Evolutionary conservation across 2,329 filamentous ascomycete species (phyloP), one percentile per base, ranked within the genome.

Genomic region (Setomelanomma holmii): DNA sequence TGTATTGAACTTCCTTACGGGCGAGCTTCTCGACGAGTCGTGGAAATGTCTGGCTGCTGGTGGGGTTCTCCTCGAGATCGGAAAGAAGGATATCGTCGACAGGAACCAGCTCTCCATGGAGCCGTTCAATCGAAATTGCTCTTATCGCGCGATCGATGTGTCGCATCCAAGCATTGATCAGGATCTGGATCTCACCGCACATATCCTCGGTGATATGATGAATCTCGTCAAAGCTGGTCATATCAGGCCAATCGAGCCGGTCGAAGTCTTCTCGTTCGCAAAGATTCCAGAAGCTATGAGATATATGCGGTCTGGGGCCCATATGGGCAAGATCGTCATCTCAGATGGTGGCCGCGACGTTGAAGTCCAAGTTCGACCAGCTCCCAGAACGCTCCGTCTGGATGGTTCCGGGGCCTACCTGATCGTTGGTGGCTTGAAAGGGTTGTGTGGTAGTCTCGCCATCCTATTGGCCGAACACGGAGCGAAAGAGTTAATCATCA

Each of bases 11-110:
- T 67, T 64, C 6, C 51, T 73, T 4, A 43, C 57, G 5, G 69
- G 68, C 16, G 66, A 73, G 7, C 36, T 61, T 5, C 49, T 73
- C 2, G 42, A 59, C 16, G 74, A 73, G 1, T 78, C 74, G 0
- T 83, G 77, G 78, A 55, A 71, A 7, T 79, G 77, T 36, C 66
- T 83, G 1, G 79, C 79, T 1, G 49, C 59, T 21, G 45, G 38
- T 33, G 63, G 63, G 4, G 55, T 19, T 7, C 50, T 63, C 49
- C 42, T 66, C 12, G 63, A 66, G 51, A 46, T 66, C 21, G 63
- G 63, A 5, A 66, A 62, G 46, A 40, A 45, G 12, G 63, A 64
- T 20, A 20, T 64, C 35, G n/a, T 61, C 2, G 61, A 50, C 11
- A 39, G 45, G 11, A 53, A 49, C 19, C 45, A 8, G 2, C 40